A percentile compares a stretch with the other conserved stretches of the same genome.
These are phyloP conservation scores for Leccinum imitatum DNA, from an alignment of 768 basidiomycete genomes.

Conservation along the genomic window DNA sequence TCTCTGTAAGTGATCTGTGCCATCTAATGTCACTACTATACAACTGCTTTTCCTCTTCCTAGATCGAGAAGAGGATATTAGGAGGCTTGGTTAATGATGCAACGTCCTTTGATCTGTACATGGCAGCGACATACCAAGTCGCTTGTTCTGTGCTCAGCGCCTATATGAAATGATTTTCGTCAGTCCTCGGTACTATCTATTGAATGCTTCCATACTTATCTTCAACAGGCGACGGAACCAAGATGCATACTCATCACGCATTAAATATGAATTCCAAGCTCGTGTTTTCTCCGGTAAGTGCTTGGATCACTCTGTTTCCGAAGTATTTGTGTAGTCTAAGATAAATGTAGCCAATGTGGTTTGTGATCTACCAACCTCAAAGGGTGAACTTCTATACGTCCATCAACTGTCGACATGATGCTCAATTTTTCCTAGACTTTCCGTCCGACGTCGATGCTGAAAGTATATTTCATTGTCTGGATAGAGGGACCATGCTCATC, in stretches of 20 bases:
- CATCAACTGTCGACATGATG: neutral
- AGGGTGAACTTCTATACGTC: constrained; percentile 11
- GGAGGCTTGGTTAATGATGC: neutral
- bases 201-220: neutral
- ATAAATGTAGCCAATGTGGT: constrained; percentile 14
- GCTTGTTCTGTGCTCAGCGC: constrained; percentile 17
- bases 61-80: constrained; percentile 25
- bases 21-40: neutral
- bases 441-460: neutral
- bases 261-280: constrained; percentile 22
- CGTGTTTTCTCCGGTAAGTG: constrained; percentile 21
- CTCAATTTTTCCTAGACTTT: constrained; percentile 8
- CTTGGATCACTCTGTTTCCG: neutral
- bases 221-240: constrained; percentile 5
- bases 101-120: constrained; percentile 7
- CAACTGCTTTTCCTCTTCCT: neutral
- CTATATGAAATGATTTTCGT: constrained; percentile 21
- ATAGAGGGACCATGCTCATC: constrained; percentile 8
- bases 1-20: constrained; percentile 13
- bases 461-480: constrained; percentile 12
- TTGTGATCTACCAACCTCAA: constrained; percentile 24
- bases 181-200: constrained; percentile 1
- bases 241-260: constrained; percentile 14
- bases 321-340: neutral
- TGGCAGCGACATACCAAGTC: constrained; percentile 13